phyloP scores from a whole-genome alignment of 169 alveolate species.

The Amoebophrya sp. region DNA sequence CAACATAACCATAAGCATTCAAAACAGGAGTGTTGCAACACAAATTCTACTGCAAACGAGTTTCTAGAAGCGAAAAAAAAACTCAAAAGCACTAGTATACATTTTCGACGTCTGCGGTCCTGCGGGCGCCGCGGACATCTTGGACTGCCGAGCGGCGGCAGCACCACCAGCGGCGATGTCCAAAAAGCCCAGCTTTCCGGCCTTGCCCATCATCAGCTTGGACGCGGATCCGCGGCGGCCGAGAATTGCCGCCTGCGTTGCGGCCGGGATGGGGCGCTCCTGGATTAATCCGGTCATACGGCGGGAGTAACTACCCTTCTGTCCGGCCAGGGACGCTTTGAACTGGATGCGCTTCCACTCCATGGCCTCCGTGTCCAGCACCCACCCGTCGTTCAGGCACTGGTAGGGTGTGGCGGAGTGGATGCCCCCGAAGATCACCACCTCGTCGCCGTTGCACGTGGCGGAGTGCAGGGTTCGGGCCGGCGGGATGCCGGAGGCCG shows the following conservation, averaged over 20 bases:
- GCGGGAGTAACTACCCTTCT: constrained; percentile 40
- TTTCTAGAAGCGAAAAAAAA: too few relatives aligned
- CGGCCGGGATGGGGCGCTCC: constrained; percentile 30
- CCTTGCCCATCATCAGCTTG: background rate
- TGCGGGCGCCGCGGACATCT: background rate
- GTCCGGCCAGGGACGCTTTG: constrained; percentile 30
- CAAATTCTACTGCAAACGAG: too few relatives aligned
- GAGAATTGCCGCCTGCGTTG: background rate
- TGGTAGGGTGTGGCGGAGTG: constrained; percentile 50
- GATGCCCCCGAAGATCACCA: constrained; percentile 48
- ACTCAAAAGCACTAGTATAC: too few relatives aligned
- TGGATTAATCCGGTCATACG: constrained; percentile 48
- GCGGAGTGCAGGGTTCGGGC: constrained; percentile 50
- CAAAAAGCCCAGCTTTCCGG: background rate
- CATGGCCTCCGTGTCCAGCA: constrained; percentile 41
- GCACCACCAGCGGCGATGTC: background rate
- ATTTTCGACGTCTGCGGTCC: background rate
- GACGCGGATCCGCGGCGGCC: background rate
- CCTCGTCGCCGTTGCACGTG: constrained; percentile 42
- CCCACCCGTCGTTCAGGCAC: constrained; percentile 49
- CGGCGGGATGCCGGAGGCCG: constrained; percentile 48
- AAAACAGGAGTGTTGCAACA: too few relatives aligned
- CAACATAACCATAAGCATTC: too few relatives aligned
- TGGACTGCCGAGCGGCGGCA: background rate
- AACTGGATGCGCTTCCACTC: constrained; percentile 44